Base-by-base conservation (phyloP, 805 yeast genomes). In the Osmozyma mogii region DNA sequence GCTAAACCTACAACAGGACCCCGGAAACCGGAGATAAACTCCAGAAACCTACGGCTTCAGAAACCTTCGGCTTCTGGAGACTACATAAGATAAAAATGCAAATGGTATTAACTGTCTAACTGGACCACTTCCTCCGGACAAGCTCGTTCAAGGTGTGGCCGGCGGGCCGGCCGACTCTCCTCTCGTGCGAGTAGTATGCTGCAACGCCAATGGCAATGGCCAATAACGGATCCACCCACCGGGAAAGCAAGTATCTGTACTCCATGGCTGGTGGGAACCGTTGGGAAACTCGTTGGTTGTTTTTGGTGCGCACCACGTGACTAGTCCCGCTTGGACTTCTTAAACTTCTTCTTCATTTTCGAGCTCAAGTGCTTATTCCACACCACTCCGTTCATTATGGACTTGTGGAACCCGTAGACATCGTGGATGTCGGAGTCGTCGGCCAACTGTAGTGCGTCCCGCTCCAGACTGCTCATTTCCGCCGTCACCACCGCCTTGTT, bases 151-250 rank as follows among this genome's bases (percentile, higher is more conserved):
- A 52, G 2, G 68, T 53, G 37, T 78, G 84, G 9, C 84, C 85
- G 29, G 65, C 67, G 19, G 65, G 65, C 40, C 83, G 62, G 3
- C 70, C 72, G 1, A 64, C 64, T 41, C 82, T 62, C 35, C 48
- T 54, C 47, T 82, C 94, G 40, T 77, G 75, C 7, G 75, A 55
- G 39, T 70, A 77, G 49, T 75, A 82, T 4, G 85, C 73, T 6
- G 70, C 54, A 0, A 69, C 64, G 1, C 94, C 94, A 2, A 80
- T 65, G 0, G 63, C 47, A 3, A 80, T 44, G 3, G 81, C 88
- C 38, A 78, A 68, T 3, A 78, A 16, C 4, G 89, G 85, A 48
- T 82, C 94, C 7, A 69, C 49, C 38, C 62, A 56, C 44, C 79
- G 68, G 10, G 71, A 65, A 9, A 73, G 56, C 30, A 73, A 54